These are phyloP conservation scores for Domatiomyces catenatus DNA, from an alignment of 2,329 filamentous ascomycete genomes.

Conservation along the genomic window DNA sequence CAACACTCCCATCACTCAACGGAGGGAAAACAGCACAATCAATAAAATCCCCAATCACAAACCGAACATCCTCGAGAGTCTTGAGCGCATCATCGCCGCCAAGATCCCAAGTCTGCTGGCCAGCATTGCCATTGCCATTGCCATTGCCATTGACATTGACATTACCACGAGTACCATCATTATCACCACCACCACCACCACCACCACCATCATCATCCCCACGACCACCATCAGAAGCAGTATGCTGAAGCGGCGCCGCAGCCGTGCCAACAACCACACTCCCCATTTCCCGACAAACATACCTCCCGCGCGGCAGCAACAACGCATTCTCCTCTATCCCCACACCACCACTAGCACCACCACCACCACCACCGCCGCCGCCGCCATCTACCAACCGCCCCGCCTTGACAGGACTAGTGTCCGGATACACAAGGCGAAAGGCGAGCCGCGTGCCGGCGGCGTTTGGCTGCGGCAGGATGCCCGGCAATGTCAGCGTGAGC, in stretches of 20 bases:
- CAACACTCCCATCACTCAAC: constrained; percentile 51
- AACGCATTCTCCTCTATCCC: constrained; percentile 4
- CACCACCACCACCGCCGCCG: too few species aligned
- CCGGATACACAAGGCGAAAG: constrained; percentile 74
- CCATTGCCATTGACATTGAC: constrained; percentile 14
- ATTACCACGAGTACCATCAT: constrained; percentile 15
- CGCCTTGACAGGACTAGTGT: constrained; percentile 38
- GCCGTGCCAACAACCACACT: constrained; percentile 54
- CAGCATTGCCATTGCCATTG: constrained; percentile 13
- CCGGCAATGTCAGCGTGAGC: constrained; percentile 52
- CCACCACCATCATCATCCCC: constrained; percentile 20
- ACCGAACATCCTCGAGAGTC: constrained; percentile 60
- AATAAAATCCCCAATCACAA: constrained; percentile 80
- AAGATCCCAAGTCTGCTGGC: constrained; percentile 25
- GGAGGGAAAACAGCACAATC: constrained; percentile 69
- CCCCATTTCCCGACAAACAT: constrained; percentile 65
- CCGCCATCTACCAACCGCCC: constrained; percentile 15
- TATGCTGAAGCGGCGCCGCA: constrained; percentile 22
- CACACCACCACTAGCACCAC: too few species aligned
- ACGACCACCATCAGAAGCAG: constrained; percentile 22
- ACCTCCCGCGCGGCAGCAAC: constrained; percentile 38
- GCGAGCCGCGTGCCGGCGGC: constrained; percentile 69
- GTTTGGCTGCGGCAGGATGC: constrained; percentile 48
- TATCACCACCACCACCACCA: constrained; percentile 22
- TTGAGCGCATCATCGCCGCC: constrained; percentile 50